Conservation (phyloP, 129 eudicot species). For the sunflower (Helianthus annuus) region HanXRQr2.0-SUNRISE NC_035446.2:172295163-172295662, state of each 20-base stretch:
- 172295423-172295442: conserved; percentile 32
- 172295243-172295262: no score
- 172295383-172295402: conserved; percentile 58
- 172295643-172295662: conserved; percentile 39
- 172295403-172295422: conserved; percentile 41
- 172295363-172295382: conserved; percentile 44
- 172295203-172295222: no score
- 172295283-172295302: no score
- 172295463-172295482: conserved; percentile 34
- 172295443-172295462: conserved; percentile 32
- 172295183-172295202: no score
- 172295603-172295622: conserved; percentile 39
- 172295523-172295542: conserved; percentile 44
- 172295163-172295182: no score
- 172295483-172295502: conserved; percentile 39
- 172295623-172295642: conserved; percentile 45
- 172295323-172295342: neutral
- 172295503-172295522: conserved; percentile 48
- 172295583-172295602: conserved; percentile 45
- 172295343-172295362: conserved; percentile 40
- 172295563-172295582: conserved; percentile 7
- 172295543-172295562: conserved; percentile 32
- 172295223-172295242: no score
- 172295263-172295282: no score
- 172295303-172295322: no score